Evolutionary conservation across 164 flowering plant genomes (phyloP).

Genomic region (Tetracentron sinense): DNA sequence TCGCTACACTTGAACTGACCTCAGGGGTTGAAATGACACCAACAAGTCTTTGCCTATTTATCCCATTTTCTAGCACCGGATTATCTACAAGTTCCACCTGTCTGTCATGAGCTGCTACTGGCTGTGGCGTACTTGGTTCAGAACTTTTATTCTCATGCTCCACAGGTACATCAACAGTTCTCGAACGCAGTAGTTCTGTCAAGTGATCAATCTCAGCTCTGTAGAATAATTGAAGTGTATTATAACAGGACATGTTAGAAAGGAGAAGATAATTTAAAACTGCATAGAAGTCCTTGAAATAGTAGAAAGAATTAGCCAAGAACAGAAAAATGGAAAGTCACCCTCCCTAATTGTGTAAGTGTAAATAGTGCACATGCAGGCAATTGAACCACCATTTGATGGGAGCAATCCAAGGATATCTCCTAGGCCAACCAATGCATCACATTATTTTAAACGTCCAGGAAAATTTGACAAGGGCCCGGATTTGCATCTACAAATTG

Average conservation of each 20-base stretch:
- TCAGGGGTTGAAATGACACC: conserved; percentile 28
- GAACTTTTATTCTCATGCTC: conserved; percentile 27
- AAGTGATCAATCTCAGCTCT: conserved; percentile 78
- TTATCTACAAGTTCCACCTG: too few relatives aligned
- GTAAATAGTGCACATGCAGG: too few relatives aligned
- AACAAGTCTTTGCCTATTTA: conserved; percentile 13
- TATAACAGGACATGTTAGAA: neutral
- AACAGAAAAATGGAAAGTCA: neutral
- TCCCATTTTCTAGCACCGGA: conserved; percentile 34
- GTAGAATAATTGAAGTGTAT: conserved; percentile 15
- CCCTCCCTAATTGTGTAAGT: too few relatives aligned
- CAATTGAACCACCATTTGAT: too few relatives aligned
- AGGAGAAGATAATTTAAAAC: neutral
- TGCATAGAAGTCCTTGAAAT: neutral
- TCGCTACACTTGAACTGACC: conserved; percentile 36
- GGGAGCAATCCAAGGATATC: neutral
- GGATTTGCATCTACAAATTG: neutral
- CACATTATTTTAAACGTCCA: neutral
- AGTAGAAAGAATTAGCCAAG: neutral
- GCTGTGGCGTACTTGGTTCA: conserved; percentile 27
- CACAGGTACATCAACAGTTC: conserved; percentile 37
- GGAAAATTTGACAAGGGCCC: neutral
- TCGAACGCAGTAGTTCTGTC: conserved; percentile 62
- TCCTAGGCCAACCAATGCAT: neutral
- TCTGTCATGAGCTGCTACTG: conserved; percentile 12